These are phyloP conservation scores for Centaurea solstitialis DNA, from an alignment of 129 eudicot genomes.

Conservation along the genomic window DNA sequence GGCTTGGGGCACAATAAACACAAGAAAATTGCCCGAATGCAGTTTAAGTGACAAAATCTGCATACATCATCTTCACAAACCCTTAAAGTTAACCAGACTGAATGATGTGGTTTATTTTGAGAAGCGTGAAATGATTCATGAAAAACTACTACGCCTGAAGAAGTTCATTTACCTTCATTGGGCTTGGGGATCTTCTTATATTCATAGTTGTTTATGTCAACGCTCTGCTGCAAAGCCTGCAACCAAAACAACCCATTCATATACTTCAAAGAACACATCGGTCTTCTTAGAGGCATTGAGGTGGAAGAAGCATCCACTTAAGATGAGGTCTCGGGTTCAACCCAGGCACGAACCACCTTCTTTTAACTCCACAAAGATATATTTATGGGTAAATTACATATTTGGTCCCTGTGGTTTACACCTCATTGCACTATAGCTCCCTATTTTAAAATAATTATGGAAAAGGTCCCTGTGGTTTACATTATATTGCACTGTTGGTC, in stretches of 20 bases:
- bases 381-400: too few relatives aligned
- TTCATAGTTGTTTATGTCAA: slow-evolving; percentile 70
- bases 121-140: slow-evolving; percentile 4
- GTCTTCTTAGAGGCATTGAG: background rate
- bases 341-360: too few relatives aligned
- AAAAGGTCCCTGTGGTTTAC: too few relatives aligned
- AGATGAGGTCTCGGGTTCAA: too few relatives aligned
- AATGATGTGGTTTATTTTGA: slow-evolving; percentile 3
- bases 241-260: slow-evolving; percentile 16
- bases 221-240: slow-evolving; percentile 77
- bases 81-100: background rate
- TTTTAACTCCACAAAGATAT: background rate
- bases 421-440: too few relatives aligned
- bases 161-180: slow-evolving; percentile 21
- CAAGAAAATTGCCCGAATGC: too few relatives aligned
- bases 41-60: background rate
- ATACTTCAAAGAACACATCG: background rate
- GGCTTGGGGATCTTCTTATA: slow-evolving; percentile 73
- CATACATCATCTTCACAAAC: slow-evolving; percentile 1
- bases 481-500: too few relatives aligned
- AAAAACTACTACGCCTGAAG: background rate
- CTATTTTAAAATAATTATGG: too few relatives aligned
- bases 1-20: too few relatives aligned
- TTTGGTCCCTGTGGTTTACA: too few relatives aligned
- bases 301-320: background rate